Evolutionary conservation across 2,329 filamentous ascomycete species (phyloP).

Genomic region (Aspergillus latus): DNA sequence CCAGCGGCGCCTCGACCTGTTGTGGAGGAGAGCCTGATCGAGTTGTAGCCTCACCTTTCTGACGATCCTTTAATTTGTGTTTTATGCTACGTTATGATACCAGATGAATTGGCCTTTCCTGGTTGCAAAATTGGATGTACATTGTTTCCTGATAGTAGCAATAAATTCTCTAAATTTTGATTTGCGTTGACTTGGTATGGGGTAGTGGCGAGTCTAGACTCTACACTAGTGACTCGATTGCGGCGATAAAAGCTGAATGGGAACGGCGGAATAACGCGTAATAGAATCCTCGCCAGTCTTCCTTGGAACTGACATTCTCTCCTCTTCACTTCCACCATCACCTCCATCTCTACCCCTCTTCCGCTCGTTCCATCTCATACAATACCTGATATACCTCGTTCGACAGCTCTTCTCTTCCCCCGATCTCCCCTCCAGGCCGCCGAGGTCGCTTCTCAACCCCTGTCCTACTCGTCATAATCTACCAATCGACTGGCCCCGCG

Average conservation of each 20-base stretch:
- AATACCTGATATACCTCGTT: neutral
- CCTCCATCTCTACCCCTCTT: neutral
- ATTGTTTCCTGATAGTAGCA: constrained; percentile 6
- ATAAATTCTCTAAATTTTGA: neutral
- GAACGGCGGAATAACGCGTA: constrained; percentile 9
- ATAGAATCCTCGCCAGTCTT: constrained; percentile 3
- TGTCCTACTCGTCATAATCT: constrained; percentile 5
- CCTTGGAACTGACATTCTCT: constrained; percentile 3
- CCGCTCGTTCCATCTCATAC: neutral
- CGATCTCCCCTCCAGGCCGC: neutral
- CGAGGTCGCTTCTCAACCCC: neutral
- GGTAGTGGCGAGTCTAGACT: neutral
- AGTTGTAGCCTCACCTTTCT: constrained; percentile 22
- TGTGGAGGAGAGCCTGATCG: constrained; percentile 35
- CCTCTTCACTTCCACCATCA: neutral
- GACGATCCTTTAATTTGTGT: neutral
- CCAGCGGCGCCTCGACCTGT: constrained; percentile 23
- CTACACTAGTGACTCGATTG: neutral
- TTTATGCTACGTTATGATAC: constrained; percentile 27
- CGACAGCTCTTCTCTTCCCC: neutral
- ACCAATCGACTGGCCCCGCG: constrained; percentile 22
- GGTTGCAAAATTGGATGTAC: constrained; percentile 20
- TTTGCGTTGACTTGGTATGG: neutral
- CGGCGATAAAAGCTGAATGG: constrained; percentile 8
- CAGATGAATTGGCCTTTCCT: constrained; percentile 26